Evolutionary conservation across 768 basidiomycete species (phyloP), one percentile per base, ranked within the genome.

Genomic region (Agaricus subrufescens): DNA sequence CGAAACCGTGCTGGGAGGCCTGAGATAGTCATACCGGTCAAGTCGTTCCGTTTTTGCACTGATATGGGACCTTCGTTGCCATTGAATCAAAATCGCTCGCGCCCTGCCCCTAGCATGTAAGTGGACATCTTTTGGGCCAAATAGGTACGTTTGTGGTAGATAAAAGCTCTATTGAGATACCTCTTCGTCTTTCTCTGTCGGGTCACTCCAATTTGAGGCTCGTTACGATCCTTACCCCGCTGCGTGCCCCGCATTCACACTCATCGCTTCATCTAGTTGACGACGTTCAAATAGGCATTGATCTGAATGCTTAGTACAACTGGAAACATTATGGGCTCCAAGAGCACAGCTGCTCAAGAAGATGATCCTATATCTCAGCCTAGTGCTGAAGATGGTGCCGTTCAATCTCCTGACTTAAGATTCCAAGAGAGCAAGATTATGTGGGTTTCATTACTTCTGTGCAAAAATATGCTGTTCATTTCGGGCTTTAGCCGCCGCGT

Each of bases 401-500:
- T 15, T 31, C n/a, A 23, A 37, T 2, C 15, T 38, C 23, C 29
- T 4, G 15, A n/a, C 23, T 37, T 3, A 4, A 8, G n/a, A 15
- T 4, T 37, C 3, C 31, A 53, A 29, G 43, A 43, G 49, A 49
- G n/a, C 4, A 25, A 23, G 39, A 34, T 55, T 49, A 55, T 55
- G 54, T 44, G 47, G 31, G 54, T 55, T 11, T 29, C 19, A 9
- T 34, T 19, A 14, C 37, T 48, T 27, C 40, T 6, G 34, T 34
- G 11, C 34, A 7, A 34, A 11, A 9, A 27, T 7, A n/a, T 47
- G 4, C 27, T 29, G 26, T 4, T 31, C 30, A 27, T 40, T 39
- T 19, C 39, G n/a, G 34, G 12, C 29, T 12, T 3, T 19, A 77
- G 76, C 44, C 75, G 73, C 29, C 65, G 66, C 30, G 67, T 76